Evolutionary conservation across 2,329 filamentous ascomycete species (phyloP).

Genomic region (Pezicula neosporulosa): DNA sequence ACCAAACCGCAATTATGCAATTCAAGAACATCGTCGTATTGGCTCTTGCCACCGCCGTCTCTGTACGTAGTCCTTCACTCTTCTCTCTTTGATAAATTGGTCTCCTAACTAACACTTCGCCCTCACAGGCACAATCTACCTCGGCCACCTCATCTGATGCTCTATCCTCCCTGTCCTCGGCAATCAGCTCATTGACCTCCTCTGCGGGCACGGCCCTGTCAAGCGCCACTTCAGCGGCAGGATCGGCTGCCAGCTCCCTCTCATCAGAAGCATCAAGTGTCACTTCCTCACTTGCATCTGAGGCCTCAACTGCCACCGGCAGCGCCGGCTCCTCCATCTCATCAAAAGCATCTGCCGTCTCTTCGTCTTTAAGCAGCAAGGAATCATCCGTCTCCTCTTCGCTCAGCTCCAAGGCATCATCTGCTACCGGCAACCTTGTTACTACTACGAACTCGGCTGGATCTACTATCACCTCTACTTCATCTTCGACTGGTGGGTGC

Average conservation of each 20-base stretch:
- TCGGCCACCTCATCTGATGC: conserved; percentile 1
- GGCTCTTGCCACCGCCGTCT: conserved; percentile 19
- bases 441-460: conserved; percentile 1
- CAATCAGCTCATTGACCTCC: conserved; percentile 2
- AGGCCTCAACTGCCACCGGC: background rate
- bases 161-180: conserved; percentile 7
- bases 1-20: conserved; percentile 22
- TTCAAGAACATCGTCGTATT: conserved; percentile 23
- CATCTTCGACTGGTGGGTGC: conserved; percentile 13
- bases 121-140: conserved; percentile 11
- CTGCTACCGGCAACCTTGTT: conserved; percentile 1
- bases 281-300: conserved; percentile 2
- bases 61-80: conserved; percentile 9
- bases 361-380: background rate
- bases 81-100: background rate
- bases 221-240: conserved; percentile 3
- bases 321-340: conserved; percentile 5
- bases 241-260: conserved; percentile 3
- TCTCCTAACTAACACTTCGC: background rate
- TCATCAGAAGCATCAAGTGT: conserved; percentile 7
- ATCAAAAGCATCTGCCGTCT: background rate
- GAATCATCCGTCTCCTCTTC: background rate
- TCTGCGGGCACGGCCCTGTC: conserved; percentile 1
- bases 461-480: conserved; percentile 1
- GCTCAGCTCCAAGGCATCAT: conserved; percentile 4